Evolutionary conservation across 352 stramenopile genomes (phyloP).

Genomic region (Globisporangium irregulare): DNA sequence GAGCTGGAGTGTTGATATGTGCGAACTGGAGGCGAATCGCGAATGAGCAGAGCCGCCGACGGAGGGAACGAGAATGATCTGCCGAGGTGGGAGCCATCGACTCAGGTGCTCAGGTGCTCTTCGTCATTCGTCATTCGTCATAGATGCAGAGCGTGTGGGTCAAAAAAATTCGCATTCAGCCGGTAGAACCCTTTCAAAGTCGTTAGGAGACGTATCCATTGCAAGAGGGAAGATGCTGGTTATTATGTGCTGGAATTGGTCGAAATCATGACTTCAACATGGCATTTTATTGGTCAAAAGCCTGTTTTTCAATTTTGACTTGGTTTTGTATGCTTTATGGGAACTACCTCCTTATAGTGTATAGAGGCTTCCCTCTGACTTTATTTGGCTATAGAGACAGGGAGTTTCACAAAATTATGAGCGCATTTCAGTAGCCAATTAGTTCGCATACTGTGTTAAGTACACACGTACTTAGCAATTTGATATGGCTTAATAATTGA

Average conservation of each 20-base stretch:
- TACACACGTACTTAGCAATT: neutral
- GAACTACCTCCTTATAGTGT: neutral
- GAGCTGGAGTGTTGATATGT: neutral
- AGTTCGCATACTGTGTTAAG: neutral
- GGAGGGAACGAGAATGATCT: neutral
- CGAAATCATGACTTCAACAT: neutral
- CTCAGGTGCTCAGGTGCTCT: neutral
- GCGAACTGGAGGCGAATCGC: neutral
- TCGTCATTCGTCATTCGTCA: slow-evolving; percentile 2
- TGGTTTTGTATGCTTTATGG: neutral
- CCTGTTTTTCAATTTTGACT: neutral
- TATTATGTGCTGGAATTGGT: neutral
- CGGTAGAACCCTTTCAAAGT: neutral
- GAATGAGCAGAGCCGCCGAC: neutral
- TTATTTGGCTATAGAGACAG: neutral
- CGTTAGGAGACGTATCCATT: neutral
- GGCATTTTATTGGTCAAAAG: neutral
- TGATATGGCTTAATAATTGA: neutral
- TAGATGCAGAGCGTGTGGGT: neutral
- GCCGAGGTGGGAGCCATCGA: neutral
- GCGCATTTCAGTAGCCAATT: neutral
- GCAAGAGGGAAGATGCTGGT: neutral
- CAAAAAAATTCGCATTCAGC: neutral
- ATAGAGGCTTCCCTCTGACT: neutral
- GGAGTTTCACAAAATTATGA: neutral